Percentiles rank a stretch among this genome's conserved stretches.
phyloP scores from a whole-genome alignment of 2,329 filamentous ascomycete species.

The Fusarium kyushuense region DNA sequence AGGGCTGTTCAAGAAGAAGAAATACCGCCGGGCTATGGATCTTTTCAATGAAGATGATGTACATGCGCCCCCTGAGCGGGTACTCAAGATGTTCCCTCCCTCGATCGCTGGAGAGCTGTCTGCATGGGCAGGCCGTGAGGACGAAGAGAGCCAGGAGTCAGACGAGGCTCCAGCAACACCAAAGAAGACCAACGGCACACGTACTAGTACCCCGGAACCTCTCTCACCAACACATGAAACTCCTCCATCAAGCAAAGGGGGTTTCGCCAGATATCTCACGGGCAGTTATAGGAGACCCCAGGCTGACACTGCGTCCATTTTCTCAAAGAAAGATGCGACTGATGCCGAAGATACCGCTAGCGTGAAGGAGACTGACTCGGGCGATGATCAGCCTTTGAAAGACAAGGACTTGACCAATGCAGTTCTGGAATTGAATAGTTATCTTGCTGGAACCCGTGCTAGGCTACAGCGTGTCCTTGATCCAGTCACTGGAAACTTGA shows the following conservation, averaged over 20 bases:
- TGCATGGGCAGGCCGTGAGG: constrained; percentile 59
- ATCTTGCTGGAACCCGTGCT: constrained; percentile 85
- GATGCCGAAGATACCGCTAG: constrained; percentile 69
- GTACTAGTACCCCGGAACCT: constrained; percentile 47
- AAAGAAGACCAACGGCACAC: constrained; percentile 48
- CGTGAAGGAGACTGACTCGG: constrained; percentile 57
- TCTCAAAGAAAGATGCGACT: constrained; percentile 65
- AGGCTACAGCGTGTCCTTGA: constrained; percentile 72
- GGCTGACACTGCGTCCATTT: constrained; percentile 69
- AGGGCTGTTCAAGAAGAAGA: constrained; percentile 81
- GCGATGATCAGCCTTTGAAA: constrained; percentile 69
- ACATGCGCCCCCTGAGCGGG: constrained; percentile 87
- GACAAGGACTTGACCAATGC: constrained; percentile 87
- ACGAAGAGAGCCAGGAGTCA: constrained; percentile 49
- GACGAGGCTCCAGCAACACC: constrained; percentile 53
- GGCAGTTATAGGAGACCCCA: constrained; percentile 59
- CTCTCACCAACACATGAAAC: constrained; percentile 46
- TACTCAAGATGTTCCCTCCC: constrained; percentile 85
- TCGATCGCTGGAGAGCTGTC: constrained; percentile 87
- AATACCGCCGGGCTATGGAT: constrained; percentile 87
- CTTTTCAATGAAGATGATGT: constrained; percentile 87
- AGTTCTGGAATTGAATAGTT: constrained; percentile 85
- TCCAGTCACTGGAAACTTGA: constrained; percentile 71
- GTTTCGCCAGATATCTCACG: constrained; percentile 68
- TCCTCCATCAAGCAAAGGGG: constrained; percentile 56